phyloP scores from a whole-genome alignment of 768 basidiomycete genomes.

The Kwoniella pini region DNA sequence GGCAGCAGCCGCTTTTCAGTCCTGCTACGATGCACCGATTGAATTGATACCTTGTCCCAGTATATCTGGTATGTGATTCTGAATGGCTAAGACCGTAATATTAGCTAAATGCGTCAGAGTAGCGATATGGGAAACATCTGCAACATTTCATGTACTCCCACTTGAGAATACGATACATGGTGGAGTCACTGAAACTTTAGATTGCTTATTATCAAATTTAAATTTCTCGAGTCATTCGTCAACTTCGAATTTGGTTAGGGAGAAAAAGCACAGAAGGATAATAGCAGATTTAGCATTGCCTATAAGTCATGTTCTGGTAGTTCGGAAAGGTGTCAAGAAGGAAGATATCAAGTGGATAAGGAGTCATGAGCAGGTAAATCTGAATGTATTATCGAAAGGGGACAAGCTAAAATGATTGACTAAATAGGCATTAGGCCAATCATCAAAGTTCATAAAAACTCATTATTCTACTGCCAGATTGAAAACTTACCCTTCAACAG shows the following conservation, averaged over 20 bases:
- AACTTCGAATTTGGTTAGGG: not conserved
- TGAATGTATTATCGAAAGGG: too few species aligned
- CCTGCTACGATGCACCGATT: conserved; percentile 3
- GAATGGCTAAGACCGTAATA: not conserved
- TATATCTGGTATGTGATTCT: conserved; percentile 24
- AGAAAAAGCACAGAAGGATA: conserved; percentile 22
- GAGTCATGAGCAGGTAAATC: conserved; percentile 53
- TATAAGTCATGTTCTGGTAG: conserved; percentile 48
- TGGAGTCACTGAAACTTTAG: conserved; percentile 47
- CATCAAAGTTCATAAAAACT: conserved; percentile 34
- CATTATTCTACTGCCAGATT: conserved; percentile 34
- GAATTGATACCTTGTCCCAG: conserved; percentile 36
- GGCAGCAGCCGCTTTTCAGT: conserved; percentile 32
- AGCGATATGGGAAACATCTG: conserved; percentile 13
- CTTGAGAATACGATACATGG: conserved; percentile 52
- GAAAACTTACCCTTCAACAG: conserved; percentile 42
- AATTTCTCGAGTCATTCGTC: not conserved
- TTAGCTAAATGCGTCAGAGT: not conserved
- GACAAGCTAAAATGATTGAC: not conserved
- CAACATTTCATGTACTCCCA: conserved; percentile 45
- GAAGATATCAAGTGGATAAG: conserved; percentile 46
- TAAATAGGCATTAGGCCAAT: conserved; percentile 52
- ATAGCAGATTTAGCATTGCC: conserved; percentile 33
- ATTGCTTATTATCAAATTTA: conserved; percentile 29
- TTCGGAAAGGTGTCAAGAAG: conserved; percentile 28